phyloP scores from a whole-genome alignment of 225 moss, liverwort and hornwort species.

The Straminergon stramineum region DNA sequence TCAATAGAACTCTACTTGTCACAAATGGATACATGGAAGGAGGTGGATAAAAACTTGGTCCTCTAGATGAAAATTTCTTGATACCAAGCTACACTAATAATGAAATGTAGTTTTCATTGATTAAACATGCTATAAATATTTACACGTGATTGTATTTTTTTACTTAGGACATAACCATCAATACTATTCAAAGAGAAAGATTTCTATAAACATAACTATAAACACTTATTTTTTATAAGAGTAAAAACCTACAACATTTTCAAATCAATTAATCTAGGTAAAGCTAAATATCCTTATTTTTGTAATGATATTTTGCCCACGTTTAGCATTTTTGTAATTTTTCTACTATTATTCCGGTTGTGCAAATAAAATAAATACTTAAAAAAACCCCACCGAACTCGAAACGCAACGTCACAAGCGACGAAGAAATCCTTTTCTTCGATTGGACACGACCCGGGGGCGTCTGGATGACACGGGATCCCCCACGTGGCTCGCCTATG shows the following conservation, averaged over 20 bases:
- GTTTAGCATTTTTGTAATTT: not conserved
- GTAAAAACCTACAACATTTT: not conserved
- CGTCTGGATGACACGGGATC: conserved; percentile 1
- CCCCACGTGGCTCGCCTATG: not conserved
- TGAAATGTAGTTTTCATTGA: not conserved
- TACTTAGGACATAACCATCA: accelerated
- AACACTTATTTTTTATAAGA: not conserved
- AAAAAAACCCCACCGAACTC: not conserved
- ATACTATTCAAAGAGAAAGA: not conserved
- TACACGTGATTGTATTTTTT: not conserved
- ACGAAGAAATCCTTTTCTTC: not conserved
- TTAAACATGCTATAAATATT: not conserved
- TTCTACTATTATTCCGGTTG: not conserved
- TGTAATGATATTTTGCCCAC: too few relatives aligned
- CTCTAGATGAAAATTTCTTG: not conserved
- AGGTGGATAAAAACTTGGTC: not conserved
- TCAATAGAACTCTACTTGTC: not conserved
- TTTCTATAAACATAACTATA: not conserved
- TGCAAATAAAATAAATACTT: not conserved
- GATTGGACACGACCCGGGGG: not conserved
- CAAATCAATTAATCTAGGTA: not conserved
- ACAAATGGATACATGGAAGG: accelerated
- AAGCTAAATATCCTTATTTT: not conserved
- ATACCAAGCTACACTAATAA: not conserved
- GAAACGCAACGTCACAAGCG: not conserved